Conservation (phyloP, 2,329 filamentous ascomycete species). For the Colletotrichum falcatum region DNA sequence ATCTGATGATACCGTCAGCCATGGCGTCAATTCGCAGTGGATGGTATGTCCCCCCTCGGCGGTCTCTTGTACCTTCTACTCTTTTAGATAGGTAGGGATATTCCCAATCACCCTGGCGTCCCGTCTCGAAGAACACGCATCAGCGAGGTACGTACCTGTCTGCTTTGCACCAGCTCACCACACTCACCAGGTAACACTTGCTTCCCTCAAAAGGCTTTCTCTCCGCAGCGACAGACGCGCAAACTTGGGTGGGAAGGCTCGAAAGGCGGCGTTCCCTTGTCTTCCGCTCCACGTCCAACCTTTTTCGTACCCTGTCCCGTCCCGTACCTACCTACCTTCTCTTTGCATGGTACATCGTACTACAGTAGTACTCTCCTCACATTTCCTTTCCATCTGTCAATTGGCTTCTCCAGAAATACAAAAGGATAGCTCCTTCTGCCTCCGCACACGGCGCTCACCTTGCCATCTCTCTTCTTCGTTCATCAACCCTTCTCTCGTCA, state of each 20-base stretch:
- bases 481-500: neutral
- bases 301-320: conserved; percentile 36
- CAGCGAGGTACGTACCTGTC: neutral
- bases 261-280: conserved; percentile 41
- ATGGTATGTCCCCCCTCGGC: neutral
- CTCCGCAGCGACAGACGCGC: conserved; percentile 31
- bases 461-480: neutral
- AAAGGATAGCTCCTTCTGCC: conserved; percentile 36
- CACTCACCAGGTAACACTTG: neutral
- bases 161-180: neutral
- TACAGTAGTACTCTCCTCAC: conserved; percentile 15
- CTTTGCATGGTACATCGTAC: conserved; percentile 29
- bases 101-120: neutral
- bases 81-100: conserved; percentile 3
- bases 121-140: neutral
- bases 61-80: neutral
- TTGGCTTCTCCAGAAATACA: conserved; percentile 34
- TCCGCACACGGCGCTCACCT: neutral
- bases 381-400: conserved; percentile 40
- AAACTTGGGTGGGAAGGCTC: conserved; percentile 24
- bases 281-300: conserved; percentile 29
- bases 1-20: neutral
- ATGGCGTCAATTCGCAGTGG: too few species aligned
- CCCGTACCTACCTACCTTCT: conserved; percentile 31
- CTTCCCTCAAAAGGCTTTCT: conserved; percentile 16